These are phyloP conservation scores for Lachnum nothofagi DNA, from an alignment of 2,329 filamentous ascomycete genomes.

Conservation along the genomic window DNA sequence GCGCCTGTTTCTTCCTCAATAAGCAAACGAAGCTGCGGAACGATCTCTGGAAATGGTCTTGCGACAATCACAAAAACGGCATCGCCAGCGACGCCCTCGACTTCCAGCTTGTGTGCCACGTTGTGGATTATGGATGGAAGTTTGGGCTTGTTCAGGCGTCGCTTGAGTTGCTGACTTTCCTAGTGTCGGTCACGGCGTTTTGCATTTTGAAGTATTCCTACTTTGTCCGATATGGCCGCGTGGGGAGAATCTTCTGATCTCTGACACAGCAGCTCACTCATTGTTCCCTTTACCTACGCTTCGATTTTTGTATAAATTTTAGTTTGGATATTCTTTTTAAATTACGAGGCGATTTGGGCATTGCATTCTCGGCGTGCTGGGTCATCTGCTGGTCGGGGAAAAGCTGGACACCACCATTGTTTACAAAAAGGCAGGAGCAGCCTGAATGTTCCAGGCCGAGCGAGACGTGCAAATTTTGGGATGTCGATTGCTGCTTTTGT, in stretches of 20 bases:
- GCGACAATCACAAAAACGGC: constrained; percentile 16
- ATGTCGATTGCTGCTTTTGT: no score
- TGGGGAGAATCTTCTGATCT: constrained; percentile 15
- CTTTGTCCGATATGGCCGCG: constrained; percentile 14
- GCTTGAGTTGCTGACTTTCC: constrained; percentile 21
- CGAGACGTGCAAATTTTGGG: no score
- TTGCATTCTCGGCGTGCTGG: background rate
- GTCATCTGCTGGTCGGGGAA: background rate
- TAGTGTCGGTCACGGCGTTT: constrained; percentile 18
- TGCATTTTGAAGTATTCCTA: constrained; percentile 16
- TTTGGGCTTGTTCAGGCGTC: constrained; percentile 21
- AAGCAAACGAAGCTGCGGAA: constrained; percentile 9
- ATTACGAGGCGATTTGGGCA: background rate
- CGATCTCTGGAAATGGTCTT: constrained; percentile 23
- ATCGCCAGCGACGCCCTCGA: constrained; percentile 16
- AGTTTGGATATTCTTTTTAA: background rate
- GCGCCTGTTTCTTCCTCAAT: constrained; percentile 18
- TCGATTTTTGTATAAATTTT: constrained; percentile 6
- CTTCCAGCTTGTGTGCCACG: constrained; percentile 18
- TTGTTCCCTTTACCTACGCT: background rate
- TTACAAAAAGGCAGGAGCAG: no score
- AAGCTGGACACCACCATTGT: no score
- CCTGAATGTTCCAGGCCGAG: no score
- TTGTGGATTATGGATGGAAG: constrained; percentile 21
- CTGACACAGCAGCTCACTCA: background rate